phyloP scores from a whole-genome alignment of 495 filamentous ascomycete genomes.

The Lasiosphaeris hirsuta region DNA sequence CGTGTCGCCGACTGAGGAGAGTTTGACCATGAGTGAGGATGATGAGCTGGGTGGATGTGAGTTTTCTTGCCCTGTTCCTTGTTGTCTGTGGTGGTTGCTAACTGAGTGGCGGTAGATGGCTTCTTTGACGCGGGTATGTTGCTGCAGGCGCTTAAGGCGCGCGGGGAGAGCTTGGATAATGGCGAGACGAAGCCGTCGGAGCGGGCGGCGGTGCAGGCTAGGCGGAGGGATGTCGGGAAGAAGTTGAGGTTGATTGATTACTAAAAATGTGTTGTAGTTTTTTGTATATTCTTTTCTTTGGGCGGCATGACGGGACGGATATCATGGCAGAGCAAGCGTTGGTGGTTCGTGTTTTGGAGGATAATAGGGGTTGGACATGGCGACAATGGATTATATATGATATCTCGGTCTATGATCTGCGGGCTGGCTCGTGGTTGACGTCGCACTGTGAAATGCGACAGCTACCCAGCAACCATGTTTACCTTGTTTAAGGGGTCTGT shows the following conservation, averaged over 20 bases:
- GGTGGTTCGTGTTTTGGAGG: no score
- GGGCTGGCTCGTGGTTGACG: no score
- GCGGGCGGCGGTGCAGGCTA: conserved; percentile 45
- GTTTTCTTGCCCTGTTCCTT: conserved; percentile 33
- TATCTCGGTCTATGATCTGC: no score
- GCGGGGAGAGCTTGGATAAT: conserved; percentile 40
- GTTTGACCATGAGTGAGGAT: conserved; percentile 69
- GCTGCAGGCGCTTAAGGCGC: conserved; percentile 74
- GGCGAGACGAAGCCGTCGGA: conserved; percentile 43
- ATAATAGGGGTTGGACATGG: no score
- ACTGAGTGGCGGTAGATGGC: conserved; percentile 58
- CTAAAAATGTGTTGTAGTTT: conserved; percentile 26
- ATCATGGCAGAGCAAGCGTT: no score
- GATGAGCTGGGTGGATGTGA: conserved; percentile 91
- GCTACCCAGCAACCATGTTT: no score
- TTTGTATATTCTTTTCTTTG: no score
- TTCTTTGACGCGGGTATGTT: conserved; percentile 97
- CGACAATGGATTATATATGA: no score
- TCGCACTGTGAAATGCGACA: no score
- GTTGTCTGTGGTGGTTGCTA: conserved; percentile 17
- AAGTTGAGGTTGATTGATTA: conserved; percentile 75
- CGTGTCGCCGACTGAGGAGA: conserved; percentile 52
- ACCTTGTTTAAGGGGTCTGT: no score
- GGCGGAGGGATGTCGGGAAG: conserved; percentile 71
- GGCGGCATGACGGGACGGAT: no score